These are phyloP conservation scores for Ceratobasidium sp. DNA, from an alignment of 1,284 basidiomycete species.

Conservation along the genomic window DNA sequence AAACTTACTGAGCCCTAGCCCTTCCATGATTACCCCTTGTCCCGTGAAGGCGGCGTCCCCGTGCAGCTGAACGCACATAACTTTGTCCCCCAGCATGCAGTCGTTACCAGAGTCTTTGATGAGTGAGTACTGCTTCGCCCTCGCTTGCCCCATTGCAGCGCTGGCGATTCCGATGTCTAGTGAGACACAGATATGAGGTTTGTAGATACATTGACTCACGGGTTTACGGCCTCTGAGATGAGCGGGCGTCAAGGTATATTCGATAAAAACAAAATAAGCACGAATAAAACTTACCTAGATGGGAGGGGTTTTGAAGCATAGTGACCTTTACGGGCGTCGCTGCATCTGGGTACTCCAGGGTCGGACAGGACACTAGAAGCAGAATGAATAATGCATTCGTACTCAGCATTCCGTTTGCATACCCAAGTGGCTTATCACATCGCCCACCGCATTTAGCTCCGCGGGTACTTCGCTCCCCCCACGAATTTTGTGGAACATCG, in stretches of 20 bases:
- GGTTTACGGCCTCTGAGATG: conserved; percentile 78
- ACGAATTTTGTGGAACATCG: conserved; percentile 86
- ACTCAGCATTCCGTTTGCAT: conserved; percentile 48
- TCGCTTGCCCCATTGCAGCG: conserved; percentile 86
- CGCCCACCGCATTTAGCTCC: conserved; percentile 76
- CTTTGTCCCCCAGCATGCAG: conserved; percentile 84
- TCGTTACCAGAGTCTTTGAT: conserved; percentile 69
- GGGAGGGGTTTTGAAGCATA: conserved; percentile 87
- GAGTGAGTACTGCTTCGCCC: conserved; percentile 89
- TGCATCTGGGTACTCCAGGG: conserved; percentile 65
- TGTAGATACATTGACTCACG: conserved; percentile 53
- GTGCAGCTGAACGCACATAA: conserved; percentile 88
- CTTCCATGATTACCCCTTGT: conserved; percentile 91
- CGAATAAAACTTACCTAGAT: conserved; percentile 67
- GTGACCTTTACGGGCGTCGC: conserved; percentile 70
- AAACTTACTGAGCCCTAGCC: conserved; percentile 76
- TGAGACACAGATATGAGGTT: background rate
- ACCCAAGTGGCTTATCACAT: conserved; percentile 88
- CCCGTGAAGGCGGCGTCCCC: conserved; percentile 91
- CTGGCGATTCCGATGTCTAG: background rate
- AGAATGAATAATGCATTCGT: background rate
- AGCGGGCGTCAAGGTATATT: background rate
- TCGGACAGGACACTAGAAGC: conserved; percentile 67
- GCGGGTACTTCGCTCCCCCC: conserved; percentile 78
- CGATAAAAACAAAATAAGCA: background rate